These are phyloP conservation scores for Cryoendolithus antarcticus DNA, from an alignment of 2,329 filamentous ascomycete species.

Conservation along the genomic window DNA sequence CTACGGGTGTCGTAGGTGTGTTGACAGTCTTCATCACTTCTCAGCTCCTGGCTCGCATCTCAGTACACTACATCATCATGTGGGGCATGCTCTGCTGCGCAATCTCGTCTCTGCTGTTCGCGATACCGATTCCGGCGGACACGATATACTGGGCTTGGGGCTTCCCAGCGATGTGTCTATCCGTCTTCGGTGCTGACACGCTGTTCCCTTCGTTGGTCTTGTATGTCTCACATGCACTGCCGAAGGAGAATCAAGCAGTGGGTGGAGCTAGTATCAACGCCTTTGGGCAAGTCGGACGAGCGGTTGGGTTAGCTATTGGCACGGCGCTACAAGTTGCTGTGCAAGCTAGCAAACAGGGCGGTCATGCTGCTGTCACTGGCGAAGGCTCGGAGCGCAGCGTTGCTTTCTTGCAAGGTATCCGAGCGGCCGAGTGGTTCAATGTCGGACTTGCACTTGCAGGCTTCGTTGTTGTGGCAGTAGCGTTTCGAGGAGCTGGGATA, in stretches of 20 bases:
- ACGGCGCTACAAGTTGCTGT: conserved; percentile 54
- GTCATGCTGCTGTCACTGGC: conserved; percentile 19
- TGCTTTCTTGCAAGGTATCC: conserved; percentile 26
- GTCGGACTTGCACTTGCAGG: conserved; percentile 25
- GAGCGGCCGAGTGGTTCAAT: conserved; percentile 29
- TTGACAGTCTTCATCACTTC: conserved; percentile 46
- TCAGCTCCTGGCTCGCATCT: conserved; percentile 44
- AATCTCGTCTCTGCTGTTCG: conserved; percentile 48
- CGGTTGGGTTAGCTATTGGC: conserved; percentile 52
- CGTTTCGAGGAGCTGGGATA: conserved; percentile 20
- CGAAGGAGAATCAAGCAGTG: conserved; percentile 52
- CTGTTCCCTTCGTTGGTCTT: conserved; percentile 54
- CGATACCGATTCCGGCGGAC: conserved; percentile 46
- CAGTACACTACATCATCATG: conserved; percentile 45
- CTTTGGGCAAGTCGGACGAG: conserved; percentile 51
- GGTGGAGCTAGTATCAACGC: conserved; percentile 58
- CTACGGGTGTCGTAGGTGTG: conserved; percentile 49
- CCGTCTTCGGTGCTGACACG: conserved; percentile 54
- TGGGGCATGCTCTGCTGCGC: conserved; percentile 46
- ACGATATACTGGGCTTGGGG: conserved; percentile 58
- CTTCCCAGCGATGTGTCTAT: conserved; percentile 53
- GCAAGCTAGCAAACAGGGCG: conserved; percentile 19
- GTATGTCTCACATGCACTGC: conserved; percentile 51
- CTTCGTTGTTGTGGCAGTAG: conserved; percentile 21
- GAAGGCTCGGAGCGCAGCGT: conserved; percentile 13